phyloP scores from a whole-genome alignment of 495 filamentous ascomycete species.

The Tuber magnatum region DNA sequence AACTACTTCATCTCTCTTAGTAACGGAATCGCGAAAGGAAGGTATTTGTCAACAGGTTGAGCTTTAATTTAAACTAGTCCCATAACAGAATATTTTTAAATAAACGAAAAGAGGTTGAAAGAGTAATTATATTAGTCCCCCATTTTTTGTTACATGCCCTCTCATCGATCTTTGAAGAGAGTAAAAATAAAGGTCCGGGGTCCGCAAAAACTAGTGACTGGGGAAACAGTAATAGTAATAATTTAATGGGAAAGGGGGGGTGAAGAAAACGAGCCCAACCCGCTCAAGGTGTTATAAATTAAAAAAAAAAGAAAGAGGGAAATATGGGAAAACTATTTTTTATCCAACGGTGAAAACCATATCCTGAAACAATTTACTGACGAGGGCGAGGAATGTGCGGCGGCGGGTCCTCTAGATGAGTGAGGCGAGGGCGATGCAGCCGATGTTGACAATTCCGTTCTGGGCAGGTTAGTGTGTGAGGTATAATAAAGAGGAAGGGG shows the following conservation, averaged over 20 bases:
- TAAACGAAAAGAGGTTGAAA: neutral
- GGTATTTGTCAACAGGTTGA: neutral
- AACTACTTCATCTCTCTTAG: neutral
- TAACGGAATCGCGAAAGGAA: neutral
- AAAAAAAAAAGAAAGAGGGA: neutral
- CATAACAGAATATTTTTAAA: neutral
- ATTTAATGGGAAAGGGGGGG: neutral
- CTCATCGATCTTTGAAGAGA: neutral
- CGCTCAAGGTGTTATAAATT: neutral
- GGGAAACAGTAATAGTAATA: neutral
- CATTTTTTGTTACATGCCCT: neutral
- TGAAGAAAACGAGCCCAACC: neutral
- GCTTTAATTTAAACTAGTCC: neutral
- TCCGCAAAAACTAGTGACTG: neutral
- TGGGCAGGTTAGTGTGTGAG: conserved; percentile 6
- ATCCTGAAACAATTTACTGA: neutral
- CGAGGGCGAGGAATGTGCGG: neutral
- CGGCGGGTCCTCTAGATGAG: conserved; percentile 19
- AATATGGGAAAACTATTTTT: neutral
- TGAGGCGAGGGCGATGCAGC: conserved; percentile 26
- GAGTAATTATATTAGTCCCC: too few species aligned
- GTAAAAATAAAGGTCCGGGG: neutral
- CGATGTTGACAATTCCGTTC: conserved; percentile 29
- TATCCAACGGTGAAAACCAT: neutral
- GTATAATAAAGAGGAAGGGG: neutral